A percentile compares a stretch with the other conserved stretches of the same genome.
phyloP scores from a whole-genome alignment of 495 filamentous ascomycete species.

The Hyaloscypha bicolor region DNA sequence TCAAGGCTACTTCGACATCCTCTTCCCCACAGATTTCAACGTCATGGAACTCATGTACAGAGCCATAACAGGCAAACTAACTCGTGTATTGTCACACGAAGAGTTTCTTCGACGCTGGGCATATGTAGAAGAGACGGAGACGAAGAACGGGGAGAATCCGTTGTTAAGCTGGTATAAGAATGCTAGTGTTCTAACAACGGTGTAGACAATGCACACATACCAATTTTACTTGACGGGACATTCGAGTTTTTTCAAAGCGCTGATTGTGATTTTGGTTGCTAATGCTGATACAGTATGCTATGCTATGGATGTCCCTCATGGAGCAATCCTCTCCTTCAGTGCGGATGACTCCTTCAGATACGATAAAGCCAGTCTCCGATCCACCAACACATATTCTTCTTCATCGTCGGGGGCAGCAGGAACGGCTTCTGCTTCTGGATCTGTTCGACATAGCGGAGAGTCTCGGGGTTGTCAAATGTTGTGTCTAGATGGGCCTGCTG shows the following conservation, averaged over 20 bases:
- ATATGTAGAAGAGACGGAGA: constrained; percentile 85
- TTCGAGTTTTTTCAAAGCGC: background rate
- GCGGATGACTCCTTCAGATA: no score
- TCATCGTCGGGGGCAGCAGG: no score
- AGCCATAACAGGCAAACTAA: constrained; percentile 88
- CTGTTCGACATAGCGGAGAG: no score
- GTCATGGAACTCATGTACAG: constrained; percentile 88
- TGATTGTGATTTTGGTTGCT: background rate
- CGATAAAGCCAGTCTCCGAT: no score
- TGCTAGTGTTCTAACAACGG: constrained; percentile 83
- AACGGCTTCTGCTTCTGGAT: no score
- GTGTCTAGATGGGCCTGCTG: no score
- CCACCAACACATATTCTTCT: no score
- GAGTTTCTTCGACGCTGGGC: constrained; percentile 90
- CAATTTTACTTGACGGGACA: background rate
- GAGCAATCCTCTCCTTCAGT: no score
- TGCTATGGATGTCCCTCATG: background rate
- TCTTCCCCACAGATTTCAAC: constrained; percentile 94
- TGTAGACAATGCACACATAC: constrained; percentile 36
- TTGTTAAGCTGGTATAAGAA: constrained; percentile 93
- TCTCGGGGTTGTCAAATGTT: no score
- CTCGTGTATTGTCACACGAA: constrained; percentile 80
- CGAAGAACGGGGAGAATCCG: constrained; percentile 89
- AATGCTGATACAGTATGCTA: background rate
- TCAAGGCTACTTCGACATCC: constrained; percentile 98